These are phyloP conservation scores for Penicillium goetzii DNA, from an alignment of 495 filamentous ascomycete genomes.

Conservation along the genomic window DNA sequence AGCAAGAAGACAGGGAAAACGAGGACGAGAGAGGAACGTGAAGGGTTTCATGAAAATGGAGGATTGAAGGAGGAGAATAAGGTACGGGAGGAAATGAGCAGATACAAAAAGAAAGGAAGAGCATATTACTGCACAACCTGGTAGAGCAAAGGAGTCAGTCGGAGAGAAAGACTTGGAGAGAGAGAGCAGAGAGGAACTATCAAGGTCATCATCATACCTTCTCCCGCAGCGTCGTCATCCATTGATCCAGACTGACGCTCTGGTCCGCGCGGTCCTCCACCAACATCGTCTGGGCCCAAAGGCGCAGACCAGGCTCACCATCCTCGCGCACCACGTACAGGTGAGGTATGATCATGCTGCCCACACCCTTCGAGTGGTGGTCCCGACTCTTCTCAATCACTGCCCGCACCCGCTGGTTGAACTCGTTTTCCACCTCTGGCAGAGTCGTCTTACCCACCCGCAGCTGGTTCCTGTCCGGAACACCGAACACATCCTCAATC, in stretches of 20 bases:
- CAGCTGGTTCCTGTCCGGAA: conserved; percentile 75
- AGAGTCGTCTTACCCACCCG: conserved; percentile 88
- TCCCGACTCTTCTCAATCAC: conserved; percentile 91
- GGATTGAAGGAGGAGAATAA: background rate
- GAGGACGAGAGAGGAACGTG: conserved; percentile 13
- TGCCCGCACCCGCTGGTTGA: conserved; percentile 89
- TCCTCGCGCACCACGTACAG: conserved; percentile 94
- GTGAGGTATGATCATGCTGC: conserved; percentile 88
- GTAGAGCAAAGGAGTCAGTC: conserved; percentile 9
- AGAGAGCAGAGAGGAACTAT: conserved; percentile 6
- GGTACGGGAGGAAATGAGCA: background rate
- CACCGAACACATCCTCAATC: conserved; percentile 85
- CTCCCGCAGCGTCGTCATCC: conserved; percentile 89
- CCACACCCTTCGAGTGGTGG: conserved; percentile 79
- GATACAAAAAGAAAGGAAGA: conserved; percentile 5
- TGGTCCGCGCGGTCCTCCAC: conserved; percentile 96
- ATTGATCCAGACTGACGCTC: conserved; percentile 87
- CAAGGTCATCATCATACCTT: conserved; percentile 70
- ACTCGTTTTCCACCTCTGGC: conserved; percentile 89
- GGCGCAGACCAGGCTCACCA: conserved; percentile 89
- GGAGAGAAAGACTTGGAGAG: conserved; percentile 3
- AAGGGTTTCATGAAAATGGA: conserved; percentile 8
- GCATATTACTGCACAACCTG: conserved; percentile 35
- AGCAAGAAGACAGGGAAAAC: conserved; percentile 11
- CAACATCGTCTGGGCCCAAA: conserved; percentile 96